phyloP scores from a whole-genome alignment of 768 basidiomycete genomes.

The Strobilomyces echinocephalus region DNA sequence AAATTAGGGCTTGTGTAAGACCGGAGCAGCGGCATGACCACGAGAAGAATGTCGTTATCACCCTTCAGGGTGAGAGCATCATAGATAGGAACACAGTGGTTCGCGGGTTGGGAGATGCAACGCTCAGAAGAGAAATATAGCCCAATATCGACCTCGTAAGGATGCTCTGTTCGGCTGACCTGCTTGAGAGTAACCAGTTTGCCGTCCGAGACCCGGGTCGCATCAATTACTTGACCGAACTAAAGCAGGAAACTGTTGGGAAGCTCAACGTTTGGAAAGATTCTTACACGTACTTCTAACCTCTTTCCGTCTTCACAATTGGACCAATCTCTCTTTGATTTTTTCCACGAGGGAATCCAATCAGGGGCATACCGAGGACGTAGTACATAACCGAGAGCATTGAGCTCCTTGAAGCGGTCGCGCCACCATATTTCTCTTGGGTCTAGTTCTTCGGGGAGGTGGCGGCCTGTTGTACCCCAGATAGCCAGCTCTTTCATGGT shows the following conservation, averaged over 20 bases:
- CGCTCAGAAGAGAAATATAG: conserved; percentile 16
- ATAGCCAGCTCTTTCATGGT: not conserved
- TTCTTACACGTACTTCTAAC: not conserved
- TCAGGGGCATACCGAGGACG: not conserved
- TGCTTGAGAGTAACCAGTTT: conserved; percentile 29
- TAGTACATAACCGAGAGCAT: not conserved
- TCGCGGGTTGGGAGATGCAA: conserved; percentile 10
- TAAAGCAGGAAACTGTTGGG: not conserved
- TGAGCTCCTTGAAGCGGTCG: not conserved
- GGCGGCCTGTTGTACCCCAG: not conserved
- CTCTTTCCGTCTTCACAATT: not conserved
- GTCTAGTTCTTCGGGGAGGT: not conserved
- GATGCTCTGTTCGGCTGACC: conserved; percentile 5
- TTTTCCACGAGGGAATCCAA: not conserved
- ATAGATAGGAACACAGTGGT: conserved; percentile 33
- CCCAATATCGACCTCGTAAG: conserved; percentile 29
- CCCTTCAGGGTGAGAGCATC: conserved; percentile 18
- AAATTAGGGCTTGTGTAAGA: conserved; percentile 14
- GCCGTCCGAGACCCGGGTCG: conserved; percentile 24
- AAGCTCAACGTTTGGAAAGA: not conserved
- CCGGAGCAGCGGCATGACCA: conserved; percentile 7
- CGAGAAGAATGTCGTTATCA: not conserved
- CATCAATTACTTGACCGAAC: conserved; percentile 22
- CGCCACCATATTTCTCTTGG: not conserved
- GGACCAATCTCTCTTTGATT: not conserved